Evolutionary conservation across 2,329 filamentous ascomycete genomes (phyloP), one percentile per base, ranked within the genome.

Genomic region (Clonostachys rhizophaga): DNA sequence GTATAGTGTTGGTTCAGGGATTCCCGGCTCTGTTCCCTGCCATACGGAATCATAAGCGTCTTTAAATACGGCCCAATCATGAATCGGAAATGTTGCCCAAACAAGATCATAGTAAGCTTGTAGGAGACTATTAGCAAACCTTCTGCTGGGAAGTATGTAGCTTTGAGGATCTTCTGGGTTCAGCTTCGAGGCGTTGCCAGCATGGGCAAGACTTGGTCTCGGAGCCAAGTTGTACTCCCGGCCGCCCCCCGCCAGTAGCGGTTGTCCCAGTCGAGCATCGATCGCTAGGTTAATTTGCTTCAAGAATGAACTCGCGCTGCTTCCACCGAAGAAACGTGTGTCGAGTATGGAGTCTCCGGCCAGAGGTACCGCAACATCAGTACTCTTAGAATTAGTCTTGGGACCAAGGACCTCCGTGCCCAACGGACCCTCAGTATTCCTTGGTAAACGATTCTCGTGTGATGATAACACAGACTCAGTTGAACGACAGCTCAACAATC

Each of bases 251-350:
- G 11, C 17, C 20, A 34, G 18, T 33, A 30, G 20, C 8, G 17
- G 24, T 10, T 30, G 24, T 33, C 41, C 47, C 24, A 43, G 42
- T 18, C 40, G 45, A 2, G 39, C 30, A 17, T 47, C 47, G 18
- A 49, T 49, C 13, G 36, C 48, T 10, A 36, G n/a, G 30, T 44
- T 47, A 20, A 49, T 47, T 16, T 49, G 45, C n/a, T 33, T 47
- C 8, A 47, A 13, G 33, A 49, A 49, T 14, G 42, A 41, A n/a
- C 20, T 34, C 10, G 42, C 44, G 17, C 45, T 49, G 37, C 45
- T 47, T 12, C 40, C 36, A 4, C 45, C 48, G 34, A 49, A 49
- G 30, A 49, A 49, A 10, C 45, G 35, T 20, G 18, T 11, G 40
- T 36, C 47, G 18, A 17, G 30, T 18, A 42, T 13, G 9, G 48